phyloP scores from a whole-genome alignment of 805 yeast species.

The Isabelozyma gotoi region DNA sequence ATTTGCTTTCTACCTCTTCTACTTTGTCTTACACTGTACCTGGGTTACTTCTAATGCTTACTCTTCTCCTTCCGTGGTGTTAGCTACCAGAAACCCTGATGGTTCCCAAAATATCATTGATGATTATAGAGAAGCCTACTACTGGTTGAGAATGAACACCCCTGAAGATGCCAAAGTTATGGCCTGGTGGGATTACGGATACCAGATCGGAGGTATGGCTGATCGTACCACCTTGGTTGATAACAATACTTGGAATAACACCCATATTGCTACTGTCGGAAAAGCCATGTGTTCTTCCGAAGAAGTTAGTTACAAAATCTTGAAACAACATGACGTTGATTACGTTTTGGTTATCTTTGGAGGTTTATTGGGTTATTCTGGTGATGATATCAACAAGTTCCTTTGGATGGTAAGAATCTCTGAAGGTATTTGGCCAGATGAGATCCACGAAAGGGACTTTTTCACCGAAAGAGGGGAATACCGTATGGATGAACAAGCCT shows the following conservation, averaged over 20 bases:
- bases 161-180: conserved; percentile 93
- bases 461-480: conserved; percentile 88
- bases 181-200: conserved; percentile 99
- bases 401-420: conserved; percentile 98
- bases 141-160: conserved; percentile 98
- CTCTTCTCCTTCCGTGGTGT: conserved; percentile 96
- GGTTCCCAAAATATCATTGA: conserved; percentile 86
- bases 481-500: conserved; percentile 77
- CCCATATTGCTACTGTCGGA: conserved; percentile 98
- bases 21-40: conserved; percentile 92
- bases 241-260: conserved; percentile 98
- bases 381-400: conserved; percentile 95
- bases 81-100: conserved; percentile 80
- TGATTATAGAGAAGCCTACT: conserved; percentile 98
- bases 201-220: conserved; percentile 99
- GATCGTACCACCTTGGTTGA: conserved; percentile 98
- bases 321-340: conserved; percentile 91
- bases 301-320: conserved; percentile 82
- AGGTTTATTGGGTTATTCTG: conserved; percentile 88
- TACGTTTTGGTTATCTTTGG: conserved; percentile 93
- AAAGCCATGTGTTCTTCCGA: conserved; percentile 94
- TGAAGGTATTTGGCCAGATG: conserved; percentile 99
- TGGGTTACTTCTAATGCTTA: conserved; percentile 97
- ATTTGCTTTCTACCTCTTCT: conserved; percentile 68
- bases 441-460: conserved; percentile 78